Percentiles rank a stretch among this genome's conserved stretches.
Evolutionary conservation across 2,329 filamentous ascomycete genomes (phyloP).

Genomic region (Claviceps pazoutovae): DNA sequence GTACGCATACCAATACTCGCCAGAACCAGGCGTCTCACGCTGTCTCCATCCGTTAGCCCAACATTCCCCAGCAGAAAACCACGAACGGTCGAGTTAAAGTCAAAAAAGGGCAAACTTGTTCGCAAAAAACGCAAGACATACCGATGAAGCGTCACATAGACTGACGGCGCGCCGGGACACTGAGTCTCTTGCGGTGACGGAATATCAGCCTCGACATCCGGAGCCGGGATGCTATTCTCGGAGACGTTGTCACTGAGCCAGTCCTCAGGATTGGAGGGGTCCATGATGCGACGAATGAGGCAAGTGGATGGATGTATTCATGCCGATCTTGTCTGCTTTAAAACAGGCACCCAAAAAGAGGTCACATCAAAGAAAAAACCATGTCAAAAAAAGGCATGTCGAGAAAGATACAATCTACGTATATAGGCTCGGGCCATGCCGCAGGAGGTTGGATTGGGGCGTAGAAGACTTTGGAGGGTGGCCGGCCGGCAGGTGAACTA

Average conservation of each 20-base stretch:
- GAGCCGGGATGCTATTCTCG: neutral
- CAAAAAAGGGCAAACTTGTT: neutral
- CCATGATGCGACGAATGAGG: neutral
- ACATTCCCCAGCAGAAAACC: no score
- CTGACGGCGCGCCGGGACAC: neutral
- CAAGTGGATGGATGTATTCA: no score
- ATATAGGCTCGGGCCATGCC: no score
- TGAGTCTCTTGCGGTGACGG: neutral
- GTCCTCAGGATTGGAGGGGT: neutral
- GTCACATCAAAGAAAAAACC: neutral
- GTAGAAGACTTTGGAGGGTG: neutral
- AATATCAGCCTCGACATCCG: neutral
- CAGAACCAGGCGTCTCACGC: constrained; percentile 7
- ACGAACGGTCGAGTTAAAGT: no score
- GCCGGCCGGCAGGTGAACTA: constrained; percentile 4
- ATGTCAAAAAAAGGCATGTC: neutral
- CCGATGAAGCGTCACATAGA: constrained; percentile 7
- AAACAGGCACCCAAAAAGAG: neutral
- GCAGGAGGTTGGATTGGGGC: neutral
- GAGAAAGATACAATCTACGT: neutral
- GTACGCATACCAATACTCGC: constrained; percentile 9
- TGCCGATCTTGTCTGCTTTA: no score
- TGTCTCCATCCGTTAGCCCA: neutral
- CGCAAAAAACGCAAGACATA: neutral
- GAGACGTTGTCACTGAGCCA: constrained; percentile 4